These are phyloP conservation scores for Wickerhamomyces pijperi DNA, from an alignment of 805 yeast species.

Conservation along the genomic window DNA sequence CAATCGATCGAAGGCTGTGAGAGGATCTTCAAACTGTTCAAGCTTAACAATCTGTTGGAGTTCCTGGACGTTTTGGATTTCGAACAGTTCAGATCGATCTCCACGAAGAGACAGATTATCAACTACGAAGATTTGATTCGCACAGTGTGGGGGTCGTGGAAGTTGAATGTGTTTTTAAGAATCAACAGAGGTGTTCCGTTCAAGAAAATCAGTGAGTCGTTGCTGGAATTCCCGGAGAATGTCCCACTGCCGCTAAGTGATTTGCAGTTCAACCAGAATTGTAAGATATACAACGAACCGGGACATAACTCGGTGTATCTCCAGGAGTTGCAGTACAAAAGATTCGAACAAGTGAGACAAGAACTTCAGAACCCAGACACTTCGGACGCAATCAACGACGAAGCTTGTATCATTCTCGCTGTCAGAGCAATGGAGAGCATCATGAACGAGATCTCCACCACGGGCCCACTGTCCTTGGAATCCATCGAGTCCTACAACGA, in stretches of 20 bases:
- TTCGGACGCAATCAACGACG: not conserved
- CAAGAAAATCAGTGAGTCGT: conserved; percentile 6
- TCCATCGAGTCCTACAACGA: conserved; percentile 8
- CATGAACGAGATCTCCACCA: conserved; percentile 21
- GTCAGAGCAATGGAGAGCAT: conserved; percentile 22
- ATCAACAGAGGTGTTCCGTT: conserved; percentile 27
- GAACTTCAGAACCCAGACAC: conserved; percentile 2
- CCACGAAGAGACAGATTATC: conserved; percentile 23
- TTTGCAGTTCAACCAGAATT: conserved; percentile 10
- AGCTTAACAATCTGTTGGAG: conserved; percentile 7
- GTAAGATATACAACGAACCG: not conserved
- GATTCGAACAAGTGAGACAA: conserved; percentile 11
- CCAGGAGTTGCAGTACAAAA: conserved; percentile 5
- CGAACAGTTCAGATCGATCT: conserved; percentile 14
- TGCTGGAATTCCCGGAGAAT: conserved; percentile 20
- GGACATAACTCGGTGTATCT: conserved; percentile 1
- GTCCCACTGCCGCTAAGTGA: conserved; percentile 25
- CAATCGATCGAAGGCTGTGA: conserved; percentile 20
- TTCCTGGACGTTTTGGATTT: conserved; percentile 15
- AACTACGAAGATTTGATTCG: conserved; percentile 24
- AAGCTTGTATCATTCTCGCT: conserved; percentile 16
- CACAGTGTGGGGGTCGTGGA: conserved; percentile 29
- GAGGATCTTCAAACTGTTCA: conserved; percentile 12
- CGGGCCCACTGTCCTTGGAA: conserved; percentile 15
- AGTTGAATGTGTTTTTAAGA: conserved; percentile 23